Percentiles rank a stretch among this genome's conserved stretches.
phyloP scores from a whole-genome alignment of 306 rosid species.

The Psophocarpus tetragonolobus region DNA sequence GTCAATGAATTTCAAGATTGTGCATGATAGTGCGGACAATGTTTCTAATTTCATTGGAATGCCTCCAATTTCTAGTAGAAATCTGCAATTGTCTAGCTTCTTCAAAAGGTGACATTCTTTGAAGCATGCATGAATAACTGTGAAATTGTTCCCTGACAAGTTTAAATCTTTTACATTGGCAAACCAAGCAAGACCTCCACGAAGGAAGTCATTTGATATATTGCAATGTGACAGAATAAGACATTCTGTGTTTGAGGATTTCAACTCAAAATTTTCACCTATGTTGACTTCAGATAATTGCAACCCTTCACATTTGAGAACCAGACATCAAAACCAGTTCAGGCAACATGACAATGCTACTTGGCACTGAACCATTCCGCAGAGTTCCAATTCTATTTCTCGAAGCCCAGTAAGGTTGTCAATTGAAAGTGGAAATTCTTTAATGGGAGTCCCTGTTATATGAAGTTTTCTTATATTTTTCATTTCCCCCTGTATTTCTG shows the following conservation, averaged over 20 bases:
- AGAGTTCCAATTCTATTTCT: not conserved
- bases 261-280: not conserved
- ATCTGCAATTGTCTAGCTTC: not conserved
- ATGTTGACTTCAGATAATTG: not conserved
- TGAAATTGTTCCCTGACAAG: not conserved
- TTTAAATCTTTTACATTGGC: not conserved
- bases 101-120: not conserved
- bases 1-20: not conserved
- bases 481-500: not conserved
- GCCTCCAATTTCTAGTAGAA: not conserved
- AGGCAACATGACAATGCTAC: constrained; percentile 9
- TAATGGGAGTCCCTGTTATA: not conserved
- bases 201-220: not conserved
- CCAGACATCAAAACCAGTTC: not conserved
- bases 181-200: not conserved
- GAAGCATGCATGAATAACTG: not conserved
- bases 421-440: not conserved
- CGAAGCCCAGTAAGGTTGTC: not conserved
- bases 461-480: not conserved
- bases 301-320: not conserved
- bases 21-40: not conserved
- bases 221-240: not conserved
- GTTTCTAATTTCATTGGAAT: not conserved
- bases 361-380: constrained; percentile 11
- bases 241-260: not conserved